Evolutionary conservation across 768 basidiomycete species (phyloP).

Genomic region (Hypsizygus marmoreus): DNA sequence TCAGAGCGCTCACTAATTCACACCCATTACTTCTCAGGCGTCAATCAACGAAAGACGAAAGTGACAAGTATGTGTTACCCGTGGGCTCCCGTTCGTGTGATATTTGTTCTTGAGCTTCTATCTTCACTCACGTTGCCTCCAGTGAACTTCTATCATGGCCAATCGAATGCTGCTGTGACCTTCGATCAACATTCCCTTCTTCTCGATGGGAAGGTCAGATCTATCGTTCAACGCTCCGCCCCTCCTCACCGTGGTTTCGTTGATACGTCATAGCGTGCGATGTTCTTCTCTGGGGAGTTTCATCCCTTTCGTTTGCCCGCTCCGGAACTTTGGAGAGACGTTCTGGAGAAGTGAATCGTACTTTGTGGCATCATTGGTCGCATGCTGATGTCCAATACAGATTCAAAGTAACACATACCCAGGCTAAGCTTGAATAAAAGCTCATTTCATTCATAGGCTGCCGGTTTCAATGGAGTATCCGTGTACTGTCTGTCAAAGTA

Average conservation of each 20-base stretch:
- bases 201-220: constrained; percentile 33
- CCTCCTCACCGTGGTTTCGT: too few species aligned
- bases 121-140: not conserved
- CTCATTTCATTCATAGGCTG: constrained; percentile 45
- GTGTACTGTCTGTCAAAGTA: constrained; percentile 53
- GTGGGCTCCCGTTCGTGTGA: constrained; percentile 19
- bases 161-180: constrained; percentile 32
- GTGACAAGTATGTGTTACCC: constrained; percentile 23
- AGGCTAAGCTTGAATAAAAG: too few species aligned
- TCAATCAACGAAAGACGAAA: constrained; percentile 24
- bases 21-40: constrained; percentile 5
- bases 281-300: constrained; percentile 68
- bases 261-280: too few species aligned
- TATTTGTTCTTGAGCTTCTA: not conserved
- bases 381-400: constrained; percentile 1
- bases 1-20: constrained; percentile 4
- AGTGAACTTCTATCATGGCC: constrained; percentile 26
- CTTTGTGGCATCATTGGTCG: not conserved
- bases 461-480: constrained; percentile 66
- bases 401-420: constrained; percentile 19
- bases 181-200: constrained; percentile 38
- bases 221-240: too few species aligned
- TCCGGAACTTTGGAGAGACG: constrained; percentile 66
- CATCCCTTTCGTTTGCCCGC: constrained; percentile 70
- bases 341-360: constrained; percentile 52